Base-by-base conservation (phyloP, 306 rosid species). In the Cyclanthera cordifolia region DNA sequence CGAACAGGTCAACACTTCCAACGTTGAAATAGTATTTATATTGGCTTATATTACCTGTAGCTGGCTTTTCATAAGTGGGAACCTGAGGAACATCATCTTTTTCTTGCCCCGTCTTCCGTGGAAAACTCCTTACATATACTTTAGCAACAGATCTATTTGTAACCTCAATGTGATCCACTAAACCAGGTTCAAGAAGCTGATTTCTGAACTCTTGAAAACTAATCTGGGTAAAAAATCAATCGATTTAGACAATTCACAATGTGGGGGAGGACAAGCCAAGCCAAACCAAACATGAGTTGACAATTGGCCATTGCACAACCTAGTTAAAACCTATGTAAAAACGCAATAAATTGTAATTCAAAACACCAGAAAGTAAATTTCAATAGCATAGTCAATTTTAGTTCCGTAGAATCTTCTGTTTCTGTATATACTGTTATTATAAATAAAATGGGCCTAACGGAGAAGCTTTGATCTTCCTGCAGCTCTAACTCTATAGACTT, bases 201-300 rank as follows among this genome's bases (percentile, higher is more conserved):
- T 93, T 89, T 79, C 85, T 87, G 54, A 93, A 93, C 84, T 93
- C 96, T 76, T 93, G 95, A 76, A 93, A 93, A 79, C 96, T 89
- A 73, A 93, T 89, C 98, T 93, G 96, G 72, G 67, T 79, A 74
- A 77, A 46, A 63, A 53, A 68, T 2, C 17, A 19, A 30, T 17
- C 27, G 50, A 19, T 21, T 14, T 51, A 17, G 72, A 47, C 50
- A n/a, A 49, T 43, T 21, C 15, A 46, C 23, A 67, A 45, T 2
- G 13, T 16, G 2, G 24, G 8, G 24, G 39, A n/a, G 1, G 21
- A 4, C 14, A 8, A 20, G 5, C 19, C 3, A 46, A 41, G 52
- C 52, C 70, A 65, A 46, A 23, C 17, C 69, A 45, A 65, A 45
- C 51, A 23, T 39, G 52, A 30, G 9, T 17, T 3, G 3, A 41